Evolutionary conservation across 1,284 basidiomycete species (phyloP).

Genomic region (Pseudozyma thailandica): DNA sequence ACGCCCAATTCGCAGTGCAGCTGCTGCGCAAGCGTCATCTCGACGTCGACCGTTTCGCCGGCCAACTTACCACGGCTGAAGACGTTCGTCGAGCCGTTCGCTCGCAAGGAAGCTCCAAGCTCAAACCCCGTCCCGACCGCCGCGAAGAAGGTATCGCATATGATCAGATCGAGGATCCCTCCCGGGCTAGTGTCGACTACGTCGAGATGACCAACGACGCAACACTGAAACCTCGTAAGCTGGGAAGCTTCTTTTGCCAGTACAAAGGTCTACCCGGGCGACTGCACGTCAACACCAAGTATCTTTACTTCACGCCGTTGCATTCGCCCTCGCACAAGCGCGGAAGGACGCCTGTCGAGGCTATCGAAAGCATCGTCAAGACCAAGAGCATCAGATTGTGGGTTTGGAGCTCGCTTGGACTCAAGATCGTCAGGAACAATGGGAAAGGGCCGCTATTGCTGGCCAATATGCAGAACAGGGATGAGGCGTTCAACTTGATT

Average conservation of each 20-base stretch:
- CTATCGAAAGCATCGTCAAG: slow-evolving; percentile 63
- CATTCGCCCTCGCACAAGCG: slow-evolving; percentile 54
- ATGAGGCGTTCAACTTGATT: slow-evolving; percentile 66
- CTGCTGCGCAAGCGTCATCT: slow-evolving; percentile 61
- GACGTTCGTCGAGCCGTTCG: slow-evolving; percentile 38
- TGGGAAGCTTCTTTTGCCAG: slow-evolving; percentile 67
- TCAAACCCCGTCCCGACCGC: slow-evolving; percentile 33
- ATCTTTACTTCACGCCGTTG: slow-evolving; percentile 62
- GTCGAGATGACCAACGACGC: slow-evolving; percentile 41
- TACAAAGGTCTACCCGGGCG: slow-evolving; percentile 64
- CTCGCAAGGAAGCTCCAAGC: slow-evolving; percentile 12
- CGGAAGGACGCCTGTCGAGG: slow-evolving; percentile 55
- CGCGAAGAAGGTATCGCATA: slow-evolving; percentile 45
- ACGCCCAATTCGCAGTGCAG: slow-evolving; percentile 65
- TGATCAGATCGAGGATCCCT: slow-evolving; percentile 43
- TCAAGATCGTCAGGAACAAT: slow-evolving; percentile 59
- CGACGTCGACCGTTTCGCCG: slow-evolving; percentile 38
- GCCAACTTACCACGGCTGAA: slow-evolving; percentile 21
- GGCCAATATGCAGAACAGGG: slow-evolving; percentile 61
- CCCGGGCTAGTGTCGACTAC: slow-evolving; percentile 43
- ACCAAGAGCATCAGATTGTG: slow-evolving; percentile 59
- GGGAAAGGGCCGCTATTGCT: slow-evolving; percentile 56
- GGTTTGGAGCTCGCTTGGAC: slow-evolving; percentile 61
- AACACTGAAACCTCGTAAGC: slow-evolving; percentile 54
- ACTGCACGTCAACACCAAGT: slow-evolving; percentile 59